Conservation (phyloP, 2,329 filamentous ascomycete genomes). For the Xylariaceae sp. region DNA sequence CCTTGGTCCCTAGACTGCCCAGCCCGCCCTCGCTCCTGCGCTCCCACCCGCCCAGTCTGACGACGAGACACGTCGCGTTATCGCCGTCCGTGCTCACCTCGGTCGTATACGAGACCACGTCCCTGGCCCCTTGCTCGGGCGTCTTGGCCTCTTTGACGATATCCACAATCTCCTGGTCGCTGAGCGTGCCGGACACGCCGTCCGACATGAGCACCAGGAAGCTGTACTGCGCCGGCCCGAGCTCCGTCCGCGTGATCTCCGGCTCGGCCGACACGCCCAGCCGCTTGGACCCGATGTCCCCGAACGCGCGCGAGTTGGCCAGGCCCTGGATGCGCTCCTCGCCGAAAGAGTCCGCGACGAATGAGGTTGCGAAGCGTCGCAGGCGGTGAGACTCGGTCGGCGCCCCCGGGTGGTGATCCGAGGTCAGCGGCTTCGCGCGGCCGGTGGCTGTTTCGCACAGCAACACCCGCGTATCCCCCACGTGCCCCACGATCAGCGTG, state of each 20-base stretch:
- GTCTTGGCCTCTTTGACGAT: constrained; percentile 90
- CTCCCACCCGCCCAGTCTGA: constrained; percentile 65
- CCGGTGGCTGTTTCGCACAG: constrained; percentile 85
- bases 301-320: constrained; percentile 90
- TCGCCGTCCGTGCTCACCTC: constrained; percentile 68
- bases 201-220: constrained; percentile 88
- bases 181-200: constrained; percentile 78
- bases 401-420: constrained; percentile 86
- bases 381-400: constrained; percentile 79
- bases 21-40: constrained; percentile 75
- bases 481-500: constrained; percentile 80
- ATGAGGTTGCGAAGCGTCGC: constrained; percentile 74
- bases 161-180: constrained; percentile 94
- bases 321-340: constrained; percentile 92
- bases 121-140: constrained; percentile 74
- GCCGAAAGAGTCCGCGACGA: constrained; percentile 93
- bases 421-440: constrained; percentile 72
- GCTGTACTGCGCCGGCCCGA: constrained; percentile 77
- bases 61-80: constrained; percentile 64
- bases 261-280: constrained; percentile 93
- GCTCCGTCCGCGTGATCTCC: constrained; percentile 73
- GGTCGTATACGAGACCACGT: constrained; percentile 80
- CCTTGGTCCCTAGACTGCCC: constrained; percentile 85
- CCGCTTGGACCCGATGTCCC: constrained; percentile 85
- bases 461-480: constrained; percentile 87